Evolutionary conservation across 164 flowering plant genomes (phyloP), one percentile per base, ranked within the genome.

Genomic region (Cinnamomum micranthum): DNA sequence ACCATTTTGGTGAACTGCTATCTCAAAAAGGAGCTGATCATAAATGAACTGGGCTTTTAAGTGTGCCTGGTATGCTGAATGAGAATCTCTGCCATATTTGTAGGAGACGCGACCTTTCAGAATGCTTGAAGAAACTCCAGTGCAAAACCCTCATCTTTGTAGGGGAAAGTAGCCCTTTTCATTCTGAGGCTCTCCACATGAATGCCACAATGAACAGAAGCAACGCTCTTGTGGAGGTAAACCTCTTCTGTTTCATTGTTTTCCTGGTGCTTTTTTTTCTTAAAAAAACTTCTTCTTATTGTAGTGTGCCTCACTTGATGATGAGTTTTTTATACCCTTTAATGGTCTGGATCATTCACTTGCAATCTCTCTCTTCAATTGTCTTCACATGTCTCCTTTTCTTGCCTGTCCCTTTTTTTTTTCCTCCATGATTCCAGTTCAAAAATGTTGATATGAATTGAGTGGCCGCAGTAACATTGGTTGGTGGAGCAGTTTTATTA

Each of bases 171-270:
- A 85, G 89, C 79, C 89, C 92, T 13, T 93, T 90, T 77, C 91
- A 84, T 72, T 75, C 86, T 15, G 98, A 94, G 76, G 82, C 98
- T 55, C 71, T 92, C 58, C 77, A 88, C 76, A 92, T 94, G 93
- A 87, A 80, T 65, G 69, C 89, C n/a, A 88, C 85, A 76, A 78
- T 94, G 84, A 92, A 88, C 75, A 82, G 82, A 69, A 89, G 81
- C 76, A 84, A 82, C 74, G 91, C 93, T 70, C 84, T 94, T 60
- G 90, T 94, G 63, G 97, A 94, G 98, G 98, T 94, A 82, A 28
- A 25, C 31, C 27, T 68, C 65, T 41, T 41, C 47, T 41, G 0
- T 41, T 41, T 41, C 47, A 41, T 41, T 41, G 47, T 41, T 41
- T 41, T 41, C 47, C 47, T 41, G 47, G 10, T 41, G 47, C 2